Percentiles rank a stretch among this genome's conserved stretches.
Conservation (phyloP, 2,329 filamentous ascomycete genomes). For the Knufia petricola region DNA sequence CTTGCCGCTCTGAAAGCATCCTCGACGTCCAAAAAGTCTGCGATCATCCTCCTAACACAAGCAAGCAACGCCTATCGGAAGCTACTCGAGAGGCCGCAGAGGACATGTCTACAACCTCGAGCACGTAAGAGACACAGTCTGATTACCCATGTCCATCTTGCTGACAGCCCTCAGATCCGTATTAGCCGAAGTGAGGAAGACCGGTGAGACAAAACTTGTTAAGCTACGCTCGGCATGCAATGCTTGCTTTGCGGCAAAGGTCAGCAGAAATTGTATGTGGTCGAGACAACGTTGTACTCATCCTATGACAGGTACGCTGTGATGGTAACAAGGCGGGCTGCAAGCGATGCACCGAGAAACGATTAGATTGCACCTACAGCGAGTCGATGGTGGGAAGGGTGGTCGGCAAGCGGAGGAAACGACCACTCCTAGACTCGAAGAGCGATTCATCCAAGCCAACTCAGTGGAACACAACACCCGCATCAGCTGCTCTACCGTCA, state of each 20-base stretch:
- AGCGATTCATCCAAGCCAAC: background rate
- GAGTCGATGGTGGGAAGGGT: conserved; percentile 23
- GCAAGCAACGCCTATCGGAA: no score
- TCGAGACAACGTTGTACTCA: conserved; percentile 7
- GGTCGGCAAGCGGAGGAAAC: conserved; percentile 23
- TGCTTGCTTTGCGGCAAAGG: conserved; percentile 23
- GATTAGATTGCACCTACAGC: conserved; percentile 21
- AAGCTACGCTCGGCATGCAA: conserved; percentile 23
- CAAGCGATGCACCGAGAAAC: conserved; percentile 21
- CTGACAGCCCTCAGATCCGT: background rate
- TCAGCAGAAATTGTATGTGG: conserved; percentile 6
- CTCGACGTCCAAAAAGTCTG: background rate
- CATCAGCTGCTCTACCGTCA: conserved; percentile 18
- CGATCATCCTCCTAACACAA: no score
- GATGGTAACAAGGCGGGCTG: conserved; percentile 23
- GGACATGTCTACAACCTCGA: conserved; percentile 4
- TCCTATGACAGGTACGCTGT: conserved; percentile 19
- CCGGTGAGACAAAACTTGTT: conserved; percentile 16
- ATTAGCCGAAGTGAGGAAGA: background rate
- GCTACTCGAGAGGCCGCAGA: background rate
- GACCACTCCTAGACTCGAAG: conserved; percentile 17
- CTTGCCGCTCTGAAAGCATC: background rate
- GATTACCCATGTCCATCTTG: background rate
- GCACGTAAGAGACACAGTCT: background rate
- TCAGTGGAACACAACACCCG: conserved; percentile 3